Evolutionary conservation across 352 stramenopile species (phyloP).

Genomic region (Saprolegnia diclina): DNA sequence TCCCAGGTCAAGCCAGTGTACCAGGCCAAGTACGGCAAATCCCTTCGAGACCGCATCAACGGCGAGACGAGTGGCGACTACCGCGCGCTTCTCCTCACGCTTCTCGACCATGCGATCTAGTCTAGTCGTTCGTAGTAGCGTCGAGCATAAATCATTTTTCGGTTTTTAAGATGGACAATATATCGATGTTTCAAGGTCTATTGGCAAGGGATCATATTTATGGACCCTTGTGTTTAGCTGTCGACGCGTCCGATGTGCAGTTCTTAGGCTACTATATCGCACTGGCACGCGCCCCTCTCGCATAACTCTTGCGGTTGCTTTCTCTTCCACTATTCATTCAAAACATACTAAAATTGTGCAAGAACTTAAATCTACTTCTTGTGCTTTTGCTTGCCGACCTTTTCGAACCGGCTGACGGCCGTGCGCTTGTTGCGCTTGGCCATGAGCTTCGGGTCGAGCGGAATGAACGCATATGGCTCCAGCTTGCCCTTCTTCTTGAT

Average conservation of each 20-base stretch:
- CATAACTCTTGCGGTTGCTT: too few relatives aligned
- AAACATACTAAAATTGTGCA: neutral
- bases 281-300: too few relatives aligned
- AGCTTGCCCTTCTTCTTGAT: constrained; percentile 96
- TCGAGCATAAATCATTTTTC: too few relatives aligned
- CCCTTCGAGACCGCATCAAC: constrained; percentile 47
- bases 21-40: constrained; percentile 39
- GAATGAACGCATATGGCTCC: constrained; percentile 97
- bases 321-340: neutral
- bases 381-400: constrained; percentile 70
- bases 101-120: constrained; percentile 39
- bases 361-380: constrained; percentile 27
- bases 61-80: constrained; percentile 57
- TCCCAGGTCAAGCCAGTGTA: constrained; percentile 37
- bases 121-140: too few relatives aligned
- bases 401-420: constrained; percentile 73
- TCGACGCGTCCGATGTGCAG: too few relatives aligned
- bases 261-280: too few relatives aligned
- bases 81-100: constrained; percentile 40
- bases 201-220: too few relatives aligned
- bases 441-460: constrained; percentile 94
- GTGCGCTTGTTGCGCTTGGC: constrained; percentile 82
- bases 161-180: too few relatives aligned
- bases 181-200: too few relatives aligned
- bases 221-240: too few relatives aligned